Conservation (phyloP, 2,329 filamentous ascomycete species). For the Aspergillus sp. region DNA sequence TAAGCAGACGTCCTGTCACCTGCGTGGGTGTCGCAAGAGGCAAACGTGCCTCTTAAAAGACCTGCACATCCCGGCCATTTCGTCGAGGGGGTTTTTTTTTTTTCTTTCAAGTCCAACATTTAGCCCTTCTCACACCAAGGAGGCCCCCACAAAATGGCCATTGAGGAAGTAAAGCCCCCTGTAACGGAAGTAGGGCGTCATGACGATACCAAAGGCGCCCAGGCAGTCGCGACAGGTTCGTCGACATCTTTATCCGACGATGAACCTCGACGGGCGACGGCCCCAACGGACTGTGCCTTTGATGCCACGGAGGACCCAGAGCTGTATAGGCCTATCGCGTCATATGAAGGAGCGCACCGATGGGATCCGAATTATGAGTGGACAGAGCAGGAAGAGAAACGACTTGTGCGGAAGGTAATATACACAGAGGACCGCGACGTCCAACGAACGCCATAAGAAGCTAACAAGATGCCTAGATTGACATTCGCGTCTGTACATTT, state of each 20-base stretch:
- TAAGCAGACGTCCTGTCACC: too few species aligned
- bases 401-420: constrained; percentile 29
- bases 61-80: not conserved
- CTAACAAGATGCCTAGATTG: constrained; percentile 23
- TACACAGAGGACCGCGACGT: too few species aligned
- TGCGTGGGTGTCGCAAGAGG: not conserved
- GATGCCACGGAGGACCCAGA: constrained; percentile 28
- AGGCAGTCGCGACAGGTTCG: constrained; percentile 7
- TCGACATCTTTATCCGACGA: constrained; percentile 10
- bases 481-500: constrained; percentile 36
- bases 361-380: constrained; percentile 43
- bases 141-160: constrained; percentile 8
- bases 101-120: too few species aligned
- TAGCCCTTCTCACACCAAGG: not conserved
- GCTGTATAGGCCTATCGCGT: constrained; percentile 32
- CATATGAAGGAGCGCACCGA: constrained; percentile 42
- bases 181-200: not conserved
- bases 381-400: constrained; percentile 37
- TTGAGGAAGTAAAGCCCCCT: constrained; percentile 9
- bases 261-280: constrained; percentile 4
- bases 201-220: constrained; percentile 5
- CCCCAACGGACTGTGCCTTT: constrained; percentile 22
- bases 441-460: too few species aligned
- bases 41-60: not conserved
- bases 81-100: too few species aligned